Evolutionary conservation across 2,329 filamentous ascomycete species (phyloP).

Genomic region (Cladosporium halotolerans): DNA sequence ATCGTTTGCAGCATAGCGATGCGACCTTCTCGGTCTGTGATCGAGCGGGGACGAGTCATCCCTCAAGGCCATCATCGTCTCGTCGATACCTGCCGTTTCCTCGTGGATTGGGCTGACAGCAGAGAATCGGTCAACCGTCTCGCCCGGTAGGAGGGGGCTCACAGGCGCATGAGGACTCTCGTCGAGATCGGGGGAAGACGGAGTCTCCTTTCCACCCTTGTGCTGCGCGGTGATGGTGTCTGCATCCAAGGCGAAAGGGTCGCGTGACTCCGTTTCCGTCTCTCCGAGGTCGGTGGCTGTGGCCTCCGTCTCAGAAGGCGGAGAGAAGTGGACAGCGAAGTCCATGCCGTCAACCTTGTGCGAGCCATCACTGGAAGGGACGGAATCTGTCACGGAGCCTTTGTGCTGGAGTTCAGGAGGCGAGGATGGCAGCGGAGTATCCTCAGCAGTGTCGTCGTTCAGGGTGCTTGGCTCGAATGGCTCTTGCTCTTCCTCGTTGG

Average conservation of each 20-base stretch:
- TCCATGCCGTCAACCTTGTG: conserved; percentile 24
- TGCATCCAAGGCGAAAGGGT: conserved; percentile 29
- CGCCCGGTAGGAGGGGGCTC: conserved; percentile 26
- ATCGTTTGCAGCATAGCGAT: conserved; percentile 11
- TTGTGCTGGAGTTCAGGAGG: conserved; percentile 14
- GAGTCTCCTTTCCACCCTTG: conserved; percentile 19
- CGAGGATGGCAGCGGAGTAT: conserved; percentile 6
- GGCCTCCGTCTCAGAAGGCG: conserved; percentile 24
- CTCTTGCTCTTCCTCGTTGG: neutral
- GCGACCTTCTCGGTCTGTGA: conserved; percentile 10
- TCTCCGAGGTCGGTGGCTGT: conserved; percentile 18
- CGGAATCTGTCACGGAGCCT: conserved; percentile 18
- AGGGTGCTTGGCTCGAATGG: neutral
- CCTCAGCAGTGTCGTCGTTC: conserved; percentile 5
- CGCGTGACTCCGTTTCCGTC: conserved; percentile 27
- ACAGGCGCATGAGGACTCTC: conserved; percentile 17
- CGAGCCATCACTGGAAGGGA: conserved; percentile 17
- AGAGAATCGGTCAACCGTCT: conserved; percentile 27
- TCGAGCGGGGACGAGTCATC: conserved; percentile 10
- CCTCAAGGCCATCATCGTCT: conserved; percentile 16
- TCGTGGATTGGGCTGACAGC: conserved; percentile 30
- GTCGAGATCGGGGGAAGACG: neutral
- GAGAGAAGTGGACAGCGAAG: conserved; percentile 29
- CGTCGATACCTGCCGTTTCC: conserved; percentile 25
- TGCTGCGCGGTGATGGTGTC: conserved; percentile 30